phyloP scores from a whole-genome alignment of 192 early-diverging fungal genomes.

The Lunasporangiospora selenospora region DNA sequence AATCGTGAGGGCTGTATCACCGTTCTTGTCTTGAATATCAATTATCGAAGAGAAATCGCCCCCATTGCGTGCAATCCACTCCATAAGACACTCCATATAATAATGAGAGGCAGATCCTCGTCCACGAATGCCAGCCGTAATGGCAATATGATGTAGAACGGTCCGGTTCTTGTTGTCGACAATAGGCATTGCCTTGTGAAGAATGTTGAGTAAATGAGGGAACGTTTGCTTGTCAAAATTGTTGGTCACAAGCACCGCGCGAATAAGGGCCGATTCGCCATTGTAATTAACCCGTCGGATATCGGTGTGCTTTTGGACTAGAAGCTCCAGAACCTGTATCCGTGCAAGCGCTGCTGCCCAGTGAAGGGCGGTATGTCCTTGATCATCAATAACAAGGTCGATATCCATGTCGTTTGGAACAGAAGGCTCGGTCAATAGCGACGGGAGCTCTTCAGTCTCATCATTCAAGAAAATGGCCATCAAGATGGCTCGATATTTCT shows the following conservation, averaged over 20 bases:
- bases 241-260: slow-evolving; percentile 87
- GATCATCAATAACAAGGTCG: slow-evolving; percentile 90
- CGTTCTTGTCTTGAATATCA: slow-evolving; percentile 71
- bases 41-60: slow-evolving; percentile 57
- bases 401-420: slow-evolving; percentile 68
- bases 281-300: slow-evolving; percentile 71
- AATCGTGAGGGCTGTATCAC: slow-evolving; percentile 90
- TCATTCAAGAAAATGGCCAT: slow-evolving; percentile 88
- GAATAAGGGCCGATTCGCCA: slow-evolving; percentile 90
- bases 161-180: slow-evolving; percentile 80
- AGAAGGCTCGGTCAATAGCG: slow-evolving; percentile 42
- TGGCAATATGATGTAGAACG: slow-evolving; percentile 89
- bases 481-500: slow-evolving; percentile 75
- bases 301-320: slow-evolving; percentile 82
- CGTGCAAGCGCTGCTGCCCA: slow-evolving; percentile 94
- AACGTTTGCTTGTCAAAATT: slow-evolving; percentile 86
- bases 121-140: slow-evolving; percentile 71
- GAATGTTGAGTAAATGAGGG: slow-evolving; percentile 70
- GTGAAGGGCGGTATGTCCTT: slow-evolving; percentile 93
- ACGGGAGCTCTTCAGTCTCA: slow-evolving; percentile 70
- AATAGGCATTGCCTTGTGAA: slow-evolving; percentile 74
- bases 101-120: slow-evolving; percentile 76
- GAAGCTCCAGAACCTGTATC: slow-evolving; percentile 73
- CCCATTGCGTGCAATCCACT: slow-evolving; percentile 64
- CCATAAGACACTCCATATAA: slow-evolving; percentile 87